Percentiles rank a stretch among this genome's conserved stretches.
Conservation (phyloP, 257 asterid genomes). For the Mitragyna speciosa region DNA sequence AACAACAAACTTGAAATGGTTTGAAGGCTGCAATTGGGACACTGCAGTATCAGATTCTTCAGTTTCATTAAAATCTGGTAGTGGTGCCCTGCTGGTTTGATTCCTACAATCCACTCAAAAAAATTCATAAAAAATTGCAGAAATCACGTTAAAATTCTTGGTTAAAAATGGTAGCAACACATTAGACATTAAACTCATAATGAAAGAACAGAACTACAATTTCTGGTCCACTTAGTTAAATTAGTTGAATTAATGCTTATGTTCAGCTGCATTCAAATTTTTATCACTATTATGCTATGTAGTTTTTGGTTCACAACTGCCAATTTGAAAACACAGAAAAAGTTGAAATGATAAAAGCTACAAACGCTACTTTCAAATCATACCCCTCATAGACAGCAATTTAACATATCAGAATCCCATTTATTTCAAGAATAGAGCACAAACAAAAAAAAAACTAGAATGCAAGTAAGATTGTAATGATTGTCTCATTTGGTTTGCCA, state of each 20-base stretch:
- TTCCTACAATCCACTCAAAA: constrained; percentile 26
- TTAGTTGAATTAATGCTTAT: neutral
- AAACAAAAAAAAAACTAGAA: neutral
- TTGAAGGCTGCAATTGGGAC: constrained; percentile 24
- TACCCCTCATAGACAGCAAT: too few relatives aligned
- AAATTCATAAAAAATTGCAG: neutral
- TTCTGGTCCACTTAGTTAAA: neutral
- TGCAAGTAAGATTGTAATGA: neutral
- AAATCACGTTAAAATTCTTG: neutral
- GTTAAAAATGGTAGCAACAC: neutral
- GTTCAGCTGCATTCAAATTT: neutral
- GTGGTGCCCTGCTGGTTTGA: constrained; percentile 25
- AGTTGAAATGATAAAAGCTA: neutral
- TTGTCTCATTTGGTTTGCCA: neutral
- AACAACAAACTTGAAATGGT: constrained; percentile 20
- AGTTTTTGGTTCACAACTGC: neutral
- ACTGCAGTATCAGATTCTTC: constrained; percentile 36
- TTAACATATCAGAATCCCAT: neutral
- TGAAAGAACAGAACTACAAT: neutral
- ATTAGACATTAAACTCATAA: neutral
- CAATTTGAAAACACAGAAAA: neutral
- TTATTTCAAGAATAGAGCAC: neutral
- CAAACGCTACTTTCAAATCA: neutral
- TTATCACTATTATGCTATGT: neutral
- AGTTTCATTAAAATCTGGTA: constrained; percentile 21